phyloP scores from a whole-genome alignment of 163 green algal species.

The Prototheca stagnorum region DNA sequence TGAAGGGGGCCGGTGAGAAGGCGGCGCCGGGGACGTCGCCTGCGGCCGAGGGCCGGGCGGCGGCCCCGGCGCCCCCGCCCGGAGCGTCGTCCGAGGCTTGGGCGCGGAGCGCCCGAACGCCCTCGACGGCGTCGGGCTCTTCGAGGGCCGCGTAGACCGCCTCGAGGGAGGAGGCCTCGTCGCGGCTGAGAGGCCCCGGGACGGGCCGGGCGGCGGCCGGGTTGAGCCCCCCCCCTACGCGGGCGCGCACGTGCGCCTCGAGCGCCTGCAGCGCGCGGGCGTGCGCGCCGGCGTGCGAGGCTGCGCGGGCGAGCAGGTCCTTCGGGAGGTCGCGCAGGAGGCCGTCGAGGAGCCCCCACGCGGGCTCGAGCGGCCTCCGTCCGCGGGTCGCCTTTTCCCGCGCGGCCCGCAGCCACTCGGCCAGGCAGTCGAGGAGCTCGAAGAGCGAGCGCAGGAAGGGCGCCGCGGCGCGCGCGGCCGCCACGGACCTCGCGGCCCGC shows the following conservation, averaged over 20 bases:
- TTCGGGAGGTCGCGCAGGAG: slow-evolving; percentile 47
- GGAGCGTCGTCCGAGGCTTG: slow-evolving; percentile 30
- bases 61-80: background rate
- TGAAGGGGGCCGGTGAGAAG: too few species aligned
- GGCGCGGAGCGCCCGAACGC: slow-evolving; percentile 53
- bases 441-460: slow-evolving; percentile 59
- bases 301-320: slow-evolving; percentile 29
- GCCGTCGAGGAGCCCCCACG: background rate
- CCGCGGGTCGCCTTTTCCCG: background rate
- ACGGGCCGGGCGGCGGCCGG: slow-evolving; percentile 27
- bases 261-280: slow-evolving; percentile 62
- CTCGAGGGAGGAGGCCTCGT: slow-evolving; percentile 65
- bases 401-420: slow-evolving; percentile 35
- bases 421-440: slow-evolving; percentile 46
- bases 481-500: too few species aligned
- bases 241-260: slow-evolving; percentile 44
- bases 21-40: background rate
- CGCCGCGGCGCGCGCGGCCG: slow-evolving; percentile 31
- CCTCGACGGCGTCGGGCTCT: slow-evolving; percentile 75
- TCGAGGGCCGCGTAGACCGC: slow-evolving; percentile 77
- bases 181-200: slow-evolving; percentile 25
- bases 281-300: slow-evolving; percentile 39
- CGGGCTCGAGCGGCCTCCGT: background rate
- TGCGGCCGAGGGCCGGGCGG: background rate
- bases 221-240: slow-evolving; percentile 42